These are phyloP conservation scores for Panicum virgatum DNA, from an alignment of 202 grass and related monocot genomes.

Conservation along the genomic window DNA sequence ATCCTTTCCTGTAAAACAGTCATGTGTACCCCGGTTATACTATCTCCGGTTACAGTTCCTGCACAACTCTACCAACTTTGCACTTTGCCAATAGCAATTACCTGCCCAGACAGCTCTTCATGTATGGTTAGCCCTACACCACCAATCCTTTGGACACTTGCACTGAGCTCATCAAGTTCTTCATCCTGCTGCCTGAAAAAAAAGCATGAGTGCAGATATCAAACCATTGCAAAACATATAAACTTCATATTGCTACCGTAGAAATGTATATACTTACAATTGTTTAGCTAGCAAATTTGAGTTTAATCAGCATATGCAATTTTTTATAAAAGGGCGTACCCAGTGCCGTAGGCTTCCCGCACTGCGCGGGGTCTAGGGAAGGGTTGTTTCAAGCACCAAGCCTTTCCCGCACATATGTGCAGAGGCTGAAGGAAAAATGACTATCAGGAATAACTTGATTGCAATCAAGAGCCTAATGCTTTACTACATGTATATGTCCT, in stretches of 20 bases:
- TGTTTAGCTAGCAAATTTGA: neutral
- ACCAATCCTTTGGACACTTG: slow-evolving; percentile 67
- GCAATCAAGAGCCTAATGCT: neutral
- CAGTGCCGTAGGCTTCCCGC: no score
- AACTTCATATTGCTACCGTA: neutral
- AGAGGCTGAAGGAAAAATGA: neutral
- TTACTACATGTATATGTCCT: neutral
- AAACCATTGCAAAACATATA: slow-evolving; percentile 5
- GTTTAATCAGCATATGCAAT: neutral
- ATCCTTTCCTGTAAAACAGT: slow-evolving; percentile 64
- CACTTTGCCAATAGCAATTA: slow-evolving; percentile 2
- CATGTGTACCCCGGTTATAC: neutral
- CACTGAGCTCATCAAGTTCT: slow-evolving; percentile 74
- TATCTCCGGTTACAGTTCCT: neutral
- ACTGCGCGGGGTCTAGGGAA: no score
- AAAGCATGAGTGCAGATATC: neutral
- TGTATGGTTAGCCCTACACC: slow-evolving; percentile 80
- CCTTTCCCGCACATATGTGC: no score
- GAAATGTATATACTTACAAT: neutral
- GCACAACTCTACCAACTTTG: neutral
- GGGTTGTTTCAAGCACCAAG: no score
- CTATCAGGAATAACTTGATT: neutral
- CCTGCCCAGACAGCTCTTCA: slow-evolving; percentile 68
- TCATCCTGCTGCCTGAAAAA: slow-evolving; percentile 73
- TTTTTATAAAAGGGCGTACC: neutral